These are phyloP conservation scores for Naematelia aurantialba DNA, from an alignment of 768 basidiomycete species.

Conservation along the genomic window DNA sequence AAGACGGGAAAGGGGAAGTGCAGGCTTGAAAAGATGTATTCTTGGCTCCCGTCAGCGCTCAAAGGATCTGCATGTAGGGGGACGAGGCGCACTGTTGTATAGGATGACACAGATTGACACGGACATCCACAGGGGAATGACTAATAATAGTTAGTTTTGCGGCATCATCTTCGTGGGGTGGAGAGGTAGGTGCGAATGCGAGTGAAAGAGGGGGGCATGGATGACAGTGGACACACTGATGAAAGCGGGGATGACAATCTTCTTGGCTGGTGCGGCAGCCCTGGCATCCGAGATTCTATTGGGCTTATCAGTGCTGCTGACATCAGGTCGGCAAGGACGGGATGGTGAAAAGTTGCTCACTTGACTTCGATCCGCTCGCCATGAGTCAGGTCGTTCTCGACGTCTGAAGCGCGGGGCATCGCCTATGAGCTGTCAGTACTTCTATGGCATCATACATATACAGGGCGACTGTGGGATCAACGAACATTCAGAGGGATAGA, in stretches of 20 bases:
- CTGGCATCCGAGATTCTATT: constrained; percentile 28
- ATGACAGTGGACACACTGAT: constrained; percentile 44
- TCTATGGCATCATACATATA: background rate
- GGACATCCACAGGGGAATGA: constrained; percentile 82
- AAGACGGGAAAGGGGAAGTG: constrained; percentile 88
- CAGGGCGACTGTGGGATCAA: background rate
- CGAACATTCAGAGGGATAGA: constrained; percentile 42
- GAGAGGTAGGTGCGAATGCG: too few relatives aligned
- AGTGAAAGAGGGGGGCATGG: too few relatives aligned
- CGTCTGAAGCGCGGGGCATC: constrained; percentile 44
- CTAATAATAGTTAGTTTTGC: constrained; percentile 24
- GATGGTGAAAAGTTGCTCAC: constrained; percentile 22
- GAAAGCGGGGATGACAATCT: constrained; percentile 46
- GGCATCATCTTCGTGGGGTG: too few relatives aligned
- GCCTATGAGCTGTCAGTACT: constrained; percentile 18
- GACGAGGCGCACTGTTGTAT: constrained; percentile 64
- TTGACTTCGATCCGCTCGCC: constrained; percentile 44
- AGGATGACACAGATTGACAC: constrained; percentile 87
- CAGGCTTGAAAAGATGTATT: constrained; percentile 54
- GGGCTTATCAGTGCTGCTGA: background rate
- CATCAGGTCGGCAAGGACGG: background rate
- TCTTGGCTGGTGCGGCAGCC: constrained; percentile 37
- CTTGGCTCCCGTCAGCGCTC: constrained; percentile 14
- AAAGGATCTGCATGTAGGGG: background rate
- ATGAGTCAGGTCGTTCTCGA: constrained; percentile 32